Evolutionary conservation across 345 rosid genomes (phyloP), one percentile per base, ranked within the genome.

Genomic region (Dipteronia dyeriana): DNA sequence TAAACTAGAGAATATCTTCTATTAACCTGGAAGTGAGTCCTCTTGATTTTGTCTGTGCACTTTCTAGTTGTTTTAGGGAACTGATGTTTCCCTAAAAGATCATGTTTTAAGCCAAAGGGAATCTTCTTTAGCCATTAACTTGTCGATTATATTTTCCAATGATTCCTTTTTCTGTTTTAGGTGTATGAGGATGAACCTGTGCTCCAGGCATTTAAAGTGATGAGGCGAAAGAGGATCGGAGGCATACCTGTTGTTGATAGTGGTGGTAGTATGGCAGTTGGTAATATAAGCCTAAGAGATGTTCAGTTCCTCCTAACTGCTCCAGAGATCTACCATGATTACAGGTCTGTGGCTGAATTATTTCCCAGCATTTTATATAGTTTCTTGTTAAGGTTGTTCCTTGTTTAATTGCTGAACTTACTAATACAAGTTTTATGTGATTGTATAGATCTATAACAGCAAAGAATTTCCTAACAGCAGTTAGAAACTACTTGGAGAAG

Each of bases 271-370:
- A 94, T 87, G 86, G 91, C 98, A 38, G 79, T 94, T 41, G 99
- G 97, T 39, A 97, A 94, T 74, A 94, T 97, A 77, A 97, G 97
- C 87, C 74, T 97, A 25, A 83, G 97, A 87, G 99, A 97, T 78
- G 87, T 91, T 78, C 98, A 92, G 54, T 94, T 87, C 85, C 97
- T 97, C 70, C 82, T 97, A 43, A 97, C 94, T 79, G 93, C 97
- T 60, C 97, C 99, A 6, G 95, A 90, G 82, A 97, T 97, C 82
- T 97, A 91, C 84, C 94, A 75, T 51, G 97, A 92, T 57, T 89
- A 86, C 79, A 94, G 97, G 99, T 96, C 71, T 29, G 77, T 76
- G 17, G 25, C 49, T 47, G 67, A 49, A 39, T 41, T 9, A 20
- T 65, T 47, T 63, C 38, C 54, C 51, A 76, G 29, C 25, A 34